Evolutionary conservation across 768 basidiomycete genomes (phyloP), one percentile per base, ranked within the genome.

Genomic region (Tulasnella sp.): DNA sequence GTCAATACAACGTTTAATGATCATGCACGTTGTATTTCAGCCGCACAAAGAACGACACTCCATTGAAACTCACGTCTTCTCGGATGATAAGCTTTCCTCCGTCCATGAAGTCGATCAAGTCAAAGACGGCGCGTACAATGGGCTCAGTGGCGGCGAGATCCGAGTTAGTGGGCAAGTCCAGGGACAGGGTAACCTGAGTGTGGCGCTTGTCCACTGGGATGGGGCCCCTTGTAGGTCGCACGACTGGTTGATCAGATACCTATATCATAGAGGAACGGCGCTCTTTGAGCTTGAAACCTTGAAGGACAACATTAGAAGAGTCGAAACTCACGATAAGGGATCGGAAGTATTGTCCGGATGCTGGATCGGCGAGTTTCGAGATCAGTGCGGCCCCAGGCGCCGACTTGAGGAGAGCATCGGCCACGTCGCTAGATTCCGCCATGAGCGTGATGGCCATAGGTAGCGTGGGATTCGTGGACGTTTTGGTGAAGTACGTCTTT

Each of bases 351-450:
- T 81, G 78, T 49, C 79, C 75, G 49, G 83, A 75, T 51, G 77
- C 78, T 27, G 86, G 80, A 63, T 86, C 76, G 52, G 78, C 74
- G 54, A 94, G 74, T n/a, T 78, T 70, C 25, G 78, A 72, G 53
- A 77, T 63, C 27, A 94, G 71, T 11, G 62, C 62, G 73, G 78
- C 68, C 64, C 76, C 71, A 31, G 74, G 72, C 68, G 75, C 65
- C 12, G 72, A 71, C 66, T 88, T 92, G 67, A 90, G 74, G 53
- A 94, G 66, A 65, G 76, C 78, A 21, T 93, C 88, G 1, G 88
- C 87, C 57, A 90, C 75, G 64, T 94, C 92, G 9, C 87, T 87
- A 64, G 81, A 88, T 73, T 96, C 92, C 60, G 88, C 83, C 85
- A 92, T 89, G 65, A 91, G 78, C 11, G 82, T 80, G 46, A 85